A percentile compares a stretch with the other conserved stretches of the same genome.
Evolutionary conservation across 2,329 filamentous ascomycete species (phyloP).

Genomic region (Pestalotiopsis fici): DNA sequence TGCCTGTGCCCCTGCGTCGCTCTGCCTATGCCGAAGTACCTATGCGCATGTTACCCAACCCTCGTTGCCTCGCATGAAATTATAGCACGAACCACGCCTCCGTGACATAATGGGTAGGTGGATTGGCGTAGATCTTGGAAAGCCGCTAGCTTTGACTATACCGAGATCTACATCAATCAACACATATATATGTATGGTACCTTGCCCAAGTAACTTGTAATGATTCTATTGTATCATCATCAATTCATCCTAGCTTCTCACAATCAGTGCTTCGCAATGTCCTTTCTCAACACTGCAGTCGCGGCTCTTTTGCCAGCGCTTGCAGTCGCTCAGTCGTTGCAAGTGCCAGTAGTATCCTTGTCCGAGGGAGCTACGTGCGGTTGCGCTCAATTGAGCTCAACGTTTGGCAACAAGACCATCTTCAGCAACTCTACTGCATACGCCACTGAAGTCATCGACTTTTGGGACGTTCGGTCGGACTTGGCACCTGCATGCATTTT

Average conservation of each 20-base stretch:
- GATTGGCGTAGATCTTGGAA: background rate
- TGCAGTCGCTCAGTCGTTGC: background rate
- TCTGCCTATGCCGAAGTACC: too few relatives aligned
- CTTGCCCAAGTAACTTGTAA: background rate
- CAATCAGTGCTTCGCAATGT: background rate
- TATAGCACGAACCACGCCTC: background rate
- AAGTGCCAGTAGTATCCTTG: background rate
- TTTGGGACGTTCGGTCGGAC: background rate
- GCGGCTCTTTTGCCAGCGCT: background rate
- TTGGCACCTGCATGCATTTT: background rate
- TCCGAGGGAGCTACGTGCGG: background rate
- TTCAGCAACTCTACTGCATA: background rate
- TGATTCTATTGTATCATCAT: background rate
- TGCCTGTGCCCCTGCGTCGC: too few relatives aligned
- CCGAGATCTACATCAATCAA: background rate
- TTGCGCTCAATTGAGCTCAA: background rate
- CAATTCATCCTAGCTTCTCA: background rate
- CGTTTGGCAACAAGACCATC: background rate
- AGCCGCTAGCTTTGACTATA: background rate
- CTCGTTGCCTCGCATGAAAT: too few relatives aligned
- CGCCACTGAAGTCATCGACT: background rate
- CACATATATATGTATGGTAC: background rate
- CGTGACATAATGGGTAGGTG: background rate
- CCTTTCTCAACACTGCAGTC: background rate
- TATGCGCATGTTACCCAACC: too few relatives aligned